These are phyloP conservation scores for Pseudopithomyces chartarum DNA, from an alignment of 2,329 filamentous ascomycete species.

Conservation along the genomic window DNA sequence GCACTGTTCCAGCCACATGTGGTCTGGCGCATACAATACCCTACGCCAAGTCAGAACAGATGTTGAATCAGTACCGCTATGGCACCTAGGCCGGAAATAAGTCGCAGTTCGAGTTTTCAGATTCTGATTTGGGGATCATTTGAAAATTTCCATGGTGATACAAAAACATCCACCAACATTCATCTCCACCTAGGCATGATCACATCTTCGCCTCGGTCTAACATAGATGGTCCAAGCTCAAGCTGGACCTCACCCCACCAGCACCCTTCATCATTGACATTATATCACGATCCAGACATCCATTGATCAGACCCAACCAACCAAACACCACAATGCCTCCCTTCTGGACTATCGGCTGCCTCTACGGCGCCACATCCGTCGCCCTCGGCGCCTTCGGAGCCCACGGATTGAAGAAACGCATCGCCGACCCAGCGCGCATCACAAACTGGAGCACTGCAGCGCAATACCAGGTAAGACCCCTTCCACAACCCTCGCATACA, in stretches of 20 bases:
- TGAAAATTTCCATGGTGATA: not conserved
- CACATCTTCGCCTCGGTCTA: not conserved
- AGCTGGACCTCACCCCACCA: constrained; percentile 16
- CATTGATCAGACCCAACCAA: not conserved
- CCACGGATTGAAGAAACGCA: constrained; percentile 67
- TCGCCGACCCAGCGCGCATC: constrained; percentile 63
- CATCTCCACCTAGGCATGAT: too few species aligned
- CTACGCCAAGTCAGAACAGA: too few species aligned
- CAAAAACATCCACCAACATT: too few species aligned
- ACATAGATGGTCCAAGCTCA: constrained; percentile 24
- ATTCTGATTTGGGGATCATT: not conserved
- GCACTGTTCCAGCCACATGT: too few species aligned
- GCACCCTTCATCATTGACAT: not conserved
- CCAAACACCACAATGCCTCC: constrained; percentile 37
- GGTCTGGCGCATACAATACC: too few species aligned
- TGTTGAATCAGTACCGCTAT: too few species aligned
- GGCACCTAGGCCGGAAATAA: too few species aligned
- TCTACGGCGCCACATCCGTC: constrained; percentile 67
- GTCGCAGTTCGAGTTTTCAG: too few species aligned
- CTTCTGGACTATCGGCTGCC: constrained; percentile 66
- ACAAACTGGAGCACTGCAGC: constrained; percentile 68
- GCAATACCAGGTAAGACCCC: constrained; percentile 64
- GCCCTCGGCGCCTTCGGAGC: constrained; percentile 70
- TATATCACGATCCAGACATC: not conserved
- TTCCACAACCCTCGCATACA: not conserved